Conservation (phyloP, 441 rosid species). For the Capsella rubella region DNA sequence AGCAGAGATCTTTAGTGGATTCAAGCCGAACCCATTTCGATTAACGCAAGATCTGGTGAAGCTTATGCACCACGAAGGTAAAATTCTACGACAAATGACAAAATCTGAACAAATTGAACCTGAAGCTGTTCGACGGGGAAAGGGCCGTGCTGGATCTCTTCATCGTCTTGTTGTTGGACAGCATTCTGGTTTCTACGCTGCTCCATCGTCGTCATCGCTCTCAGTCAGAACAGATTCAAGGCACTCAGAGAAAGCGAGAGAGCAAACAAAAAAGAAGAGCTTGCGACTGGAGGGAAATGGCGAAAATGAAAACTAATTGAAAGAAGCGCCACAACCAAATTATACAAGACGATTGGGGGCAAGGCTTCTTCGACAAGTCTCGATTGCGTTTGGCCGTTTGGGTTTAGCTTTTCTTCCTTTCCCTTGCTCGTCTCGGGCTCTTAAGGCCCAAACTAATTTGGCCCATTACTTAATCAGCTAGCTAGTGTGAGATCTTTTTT, state of each 20-base stretch:
- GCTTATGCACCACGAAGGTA: conserved; percentile 1
- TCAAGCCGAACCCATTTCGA: conserved; percentile 40
- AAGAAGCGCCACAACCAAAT: conserved; percentile 37
- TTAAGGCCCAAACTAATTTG: conserved; percentile 9
- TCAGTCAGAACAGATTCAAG: conserved; percentile 22
- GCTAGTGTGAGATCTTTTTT: not conserved
- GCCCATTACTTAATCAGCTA: not conserved
- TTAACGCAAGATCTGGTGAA: conserved; percentile 4
- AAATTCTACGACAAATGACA: not conserved
- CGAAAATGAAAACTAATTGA: conserved; percentile 40
- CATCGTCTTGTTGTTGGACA: conserved; percentile 58
- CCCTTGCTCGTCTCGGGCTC: not conserved
- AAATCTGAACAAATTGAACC: conserved; percentile 49
- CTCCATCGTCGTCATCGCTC: conserved; percentile 55
- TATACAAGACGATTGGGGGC: conserved; percentile 16
- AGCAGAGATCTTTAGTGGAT: conserved; percentile 31
- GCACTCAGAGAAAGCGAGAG: conserved; percentile 29
- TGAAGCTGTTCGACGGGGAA: conserved; percentile 93
- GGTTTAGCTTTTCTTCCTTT: not conserved
- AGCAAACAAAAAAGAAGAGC: conserved; percentile 10
- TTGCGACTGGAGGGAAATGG: conserved; percentile 49
- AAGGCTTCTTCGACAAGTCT: conserved; percentile 49
- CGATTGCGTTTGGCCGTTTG: not conserved
- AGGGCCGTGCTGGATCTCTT: conserved; percentile 81
- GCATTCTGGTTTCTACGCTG: conserved; percentile 59